Base-by-base conservation (phyloP, 495 filamentous ascomycete genomes). In the Lasiosphaeria hispida region DNA sequence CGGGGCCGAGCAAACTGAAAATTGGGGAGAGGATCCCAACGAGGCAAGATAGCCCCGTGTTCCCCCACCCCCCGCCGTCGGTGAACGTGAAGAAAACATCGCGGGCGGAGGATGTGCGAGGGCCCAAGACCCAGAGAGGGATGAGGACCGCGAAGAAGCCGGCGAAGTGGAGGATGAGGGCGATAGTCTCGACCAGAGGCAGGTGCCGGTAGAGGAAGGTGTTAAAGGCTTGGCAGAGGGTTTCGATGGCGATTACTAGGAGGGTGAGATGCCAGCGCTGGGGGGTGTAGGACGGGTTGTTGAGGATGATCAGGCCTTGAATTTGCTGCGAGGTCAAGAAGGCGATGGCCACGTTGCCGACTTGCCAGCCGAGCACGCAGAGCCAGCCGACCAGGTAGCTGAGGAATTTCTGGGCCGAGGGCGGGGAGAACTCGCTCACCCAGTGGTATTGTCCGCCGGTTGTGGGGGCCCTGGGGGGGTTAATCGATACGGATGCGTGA, bases 381-480 rank as follows among this genome's bases (percentile, higher is more conserved):
- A 87, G 71, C 85, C 85, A 88, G 11, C 82, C 82, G 45, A 81
- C 81, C 36, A 84, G 74, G 63, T 85, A 87, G 61, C 83, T 83
- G 9, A 85, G 67, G 40, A 82, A 82, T 52, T 81, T 83, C 55
- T 83, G 82, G 39, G 64, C 76, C n/a, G 64, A 71, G 5, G 60
- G 65, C 14, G 83, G 82, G 10, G 83, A 77, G 59, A 85, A 80
- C 57, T 84, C 82, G 5, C 77, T 84, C 7, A 85, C 80, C 83
- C 83, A 86, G 53, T 73, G 69, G 23, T 73, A 73, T 11, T 73
- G 70, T 0, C 69, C 70, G n/a, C 68, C 66, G 5, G 64, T 62
- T 8, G 69, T 73, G 17, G 70, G 70, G 1, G 70, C 68, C n/a
- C n/a, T n/a, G n/a, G n/a, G n/a, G n/a, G n/a, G n/a, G n/a, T n/a